Evolutionary conservation across 257 asterid genomes (phyloP), one percentile per base, ranked within the genome.

Genomic region (Solanum appendiculatum): DNA sequence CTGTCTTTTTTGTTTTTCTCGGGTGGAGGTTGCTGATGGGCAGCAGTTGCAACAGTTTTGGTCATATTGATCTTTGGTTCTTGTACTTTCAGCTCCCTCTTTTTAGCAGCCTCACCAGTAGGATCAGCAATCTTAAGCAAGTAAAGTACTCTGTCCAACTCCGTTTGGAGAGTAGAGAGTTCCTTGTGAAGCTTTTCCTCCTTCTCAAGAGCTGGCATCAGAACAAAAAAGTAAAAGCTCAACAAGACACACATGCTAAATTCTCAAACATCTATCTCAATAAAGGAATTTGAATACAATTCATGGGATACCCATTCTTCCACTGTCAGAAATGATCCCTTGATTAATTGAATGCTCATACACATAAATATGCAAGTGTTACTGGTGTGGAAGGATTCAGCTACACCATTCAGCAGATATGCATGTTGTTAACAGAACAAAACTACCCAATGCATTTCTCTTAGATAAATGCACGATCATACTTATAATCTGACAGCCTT

Each of bases 41-140:
- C 86, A 87, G 78, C 90, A 46, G 89, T 68, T 87, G 90, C 86
- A 60, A 89, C 88, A 48, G 33, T 86, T 77, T 87, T 74, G 56
- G 51, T 51, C 44, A 83, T 82, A 46, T 86, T 37, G 31, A 83
- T 34, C 68, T 86, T 87, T 86, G 93, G 95, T 27, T 90, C 92
- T 84, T 87, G 92, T 83, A 85, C 93, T 86, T 88, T 86, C 21
- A 91, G 63, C 87, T 92, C 95, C 91, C 95, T 93, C 90, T 89
- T 93, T 89, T 83, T 91, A 51, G 94, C 94, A 82, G 98, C 99
- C 92, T 93, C 99, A 88, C 98, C 99, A 1, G 92, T 81, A 18
- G 99, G 99, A 91, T 97, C 99, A 40, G 99, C 99, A 86, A 97
- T 92, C 91, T 86, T 95, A 90, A 97, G 93, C 95, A 97, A 95